Evolutionary conservation across 257 asterid genomes (phyloP), one percentile per base, ranked within the genome.

Genomic region (Fraxinus anomala): DNA sequence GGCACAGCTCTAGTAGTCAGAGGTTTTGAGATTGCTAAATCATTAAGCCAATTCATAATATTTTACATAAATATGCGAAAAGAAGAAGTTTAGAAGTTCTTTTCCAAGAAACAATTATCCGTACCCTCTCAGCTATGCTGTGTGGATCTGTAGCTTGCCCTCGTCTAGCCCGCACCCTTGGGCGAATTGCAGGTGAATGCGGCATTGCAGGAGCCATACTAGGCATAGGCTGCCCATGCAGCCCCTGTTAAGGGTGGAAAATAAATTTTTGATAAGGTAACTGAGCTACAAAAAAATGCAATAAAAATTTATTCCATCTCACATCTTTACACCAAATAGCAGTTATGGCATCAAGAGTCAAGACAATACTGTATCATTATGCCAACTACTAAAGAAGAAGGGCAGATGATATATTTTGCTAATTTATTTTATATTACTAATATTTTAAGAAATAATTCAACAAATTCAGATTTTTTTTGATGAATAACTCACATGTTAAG

Each of bases 101-200:
- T 75, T 36, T 66, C 74, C 17, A 17, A 4, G 44, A 54, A 73
- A 23, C 75, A 19, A 30, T 21, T 72, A 73, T 11, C 49, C 82
- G 47, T 96, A 96, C 99, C 95, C 99, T 87, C 86, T 96, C 99
- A 37, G 99, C 99, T 81, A 96, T 96, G 84, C 99, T 96, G 87
- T 96, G 99, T 79, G 99, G 99, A 88, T 96, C 99, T 0, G 99
- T 96, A 66, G 99, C 99, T 85, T 96, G 99, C 79, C 98, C 98
- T 88, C 99, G 87, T 84, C 98, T 92, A 68, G 99, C 99, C 80
- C 99, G 90, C 72, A 96, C 98, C 85, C 99, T 90, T 24, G 98
- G 99, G 51, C 98, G 96, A 77, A 85, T 81, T 65, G 92, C 90
- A 11, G 99, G 97, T 26, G 97, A 97, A 76, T 91, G 95, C 3